phyloP scores from a whole-genome alignment of 75 land plant genomes.

The Cupressus sempervirens region DNA sequence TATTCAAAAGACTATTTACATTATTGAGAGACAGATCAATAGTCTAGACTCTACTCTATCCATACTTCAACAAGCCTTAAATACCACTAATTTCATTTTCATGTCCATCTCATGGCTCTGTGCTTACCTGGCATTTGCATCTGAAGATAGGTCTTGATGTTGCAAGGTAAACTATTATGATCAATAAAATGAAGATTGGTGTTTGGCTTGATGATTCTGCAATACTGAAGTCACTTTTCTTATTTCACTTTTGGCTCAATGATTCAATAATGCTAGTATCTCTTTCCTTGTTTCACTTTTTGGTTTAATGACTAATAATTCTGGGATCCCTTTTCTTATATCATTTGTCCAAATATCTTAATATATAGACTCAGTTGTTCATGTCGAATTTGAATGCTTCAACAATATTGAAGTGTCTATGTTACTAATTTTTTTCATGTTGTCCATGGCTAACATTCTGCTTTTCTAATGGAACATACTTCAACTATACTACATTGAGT shows the following conservation, averaged over 20 bases:
- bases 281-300: background rate
- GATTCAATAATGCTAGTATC: background rate
- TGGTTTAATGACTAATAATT: background rate
- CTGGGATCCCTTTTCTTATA: background rate
- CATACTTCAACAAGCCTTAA: background rate
- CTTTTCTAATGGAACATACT: background rate
- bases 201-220: background rate
- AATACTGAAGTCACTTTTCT: background rate
- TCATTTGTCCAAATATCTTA: background rate
- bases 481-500: background rate
- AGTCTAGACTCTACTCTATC: background rate
- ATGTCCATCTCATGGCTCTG: constrained; percentile 33
- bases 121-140: constrained; percentile 33
- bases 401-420: too few species aligned
- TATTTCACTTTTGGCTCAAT: background rate
- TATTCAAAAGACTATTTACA: background rate
- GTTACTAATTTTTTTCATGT: background rate
- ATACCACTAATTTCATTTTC: constrained; percentile 7
- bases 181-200: background rate
- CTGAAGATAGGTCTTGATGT: constrained; percentile 44
- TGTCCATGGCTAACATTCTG: background rate
- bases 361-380: background rate
- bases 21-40: background rate
- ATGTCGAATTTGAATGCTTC: too few species aligned
- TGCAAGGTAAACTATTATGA: constrained; percentile 25